Evolutionary conservation across 176 grass and related monocot species (phyloP), one percentile per base, ranked within the genome.

Genomic region (Oryza glaberrima): DNA sequence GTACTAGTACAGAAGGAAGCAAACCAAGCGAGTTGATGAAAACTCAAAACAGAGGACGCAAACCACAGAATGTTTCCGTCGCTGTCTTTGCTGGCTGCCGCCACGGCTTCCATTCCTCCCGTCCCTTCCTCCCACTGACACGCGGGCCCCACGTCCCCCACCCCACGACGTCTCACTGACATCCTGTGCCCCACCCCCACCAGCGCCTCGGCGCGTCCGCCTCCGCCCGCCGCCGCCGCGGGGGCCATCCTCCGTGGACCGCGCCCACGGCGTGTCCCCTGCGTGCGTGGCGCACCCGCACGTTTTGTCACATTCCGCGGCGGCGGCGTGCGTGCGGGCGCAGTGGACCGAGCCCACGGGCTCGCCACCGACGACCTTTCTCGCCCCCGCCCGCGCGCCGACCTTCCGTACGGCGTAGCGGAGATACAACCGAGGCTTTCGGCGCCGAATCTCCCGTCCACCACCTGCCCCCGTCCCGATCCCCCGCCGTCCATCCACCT

Each of bases 381-480:
- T 30, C 28, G 28, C 28, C 3, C 34, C 34, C 34, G 9, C 30
- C 11, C 72, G 68, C 77, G 68, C 71, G 86, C 83, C 51, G 87
- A 81, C 83, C 67, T 79, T 84, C 70, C 34, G 88, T 84, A 78
- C 83, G 36, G 9, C 76, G 77, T 30, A 30, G 85, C 79, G 82
- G 45, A 83, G 89, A 86, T 83, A 77, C 83, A 81, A 60, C 64
- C 80, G 80, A 76, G 88, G 83, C 88, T 90, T 90, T 90, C 88
- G 83, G 83, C 83, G 83, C 67, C 74, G 83, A 47, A 86, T 78
- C 79, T 73, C 79, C 75, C 79, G 45, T 86, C 84, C 47, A 47
- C 80, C 84, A 87, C 84, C 75, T 51, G 84, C 84, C 80, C 80
- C 80, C 63, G 0, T 6, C 0, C 0, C 38, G 9, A 87, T 87